A percentile compares a stretch with the other conserved stretches of the same genome.
Evolutionary conservation across 352 stramenopile species (phyloP).

Genomic region (Globisporangium middletonii): DNA sequence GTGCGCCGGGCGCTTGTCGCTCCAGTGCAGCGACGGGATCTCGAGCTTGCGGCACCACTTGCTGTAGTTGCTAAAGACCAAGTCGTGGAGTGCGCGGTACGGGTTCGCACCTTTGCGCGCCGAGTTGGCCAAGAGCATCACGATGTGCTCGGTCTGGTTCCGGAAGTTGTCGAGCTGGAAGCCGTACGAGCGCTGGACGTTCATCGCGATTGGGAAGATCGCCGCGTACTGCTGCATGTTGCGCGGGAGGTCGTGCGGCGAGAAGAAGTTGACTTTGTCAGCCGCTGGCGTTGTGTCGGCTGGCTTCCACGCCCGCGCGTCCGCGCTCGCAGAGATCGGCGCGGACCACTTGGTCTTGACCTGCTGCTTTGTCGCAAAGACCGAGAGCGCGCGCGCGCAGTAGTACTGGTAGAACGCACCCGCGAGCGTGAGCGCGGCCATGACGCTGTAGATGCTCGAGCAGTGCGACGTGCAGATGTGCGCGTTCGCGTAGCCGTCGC

Average conservation of each 20-base stretch:
- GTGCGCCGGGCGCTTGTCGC: constrained; percentile 58
- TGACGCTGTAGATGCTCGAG: constrained; percentile 52
- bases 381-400: constrained; percentile 20
- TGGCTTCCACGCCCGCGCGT: constrained; percentile 65
- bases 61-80: constrained; percentile 86
- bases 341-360: constrained; percentile 9
- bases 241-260: constrained; percentile 46
- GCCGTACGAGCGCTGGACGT: constrained; percentile 80
- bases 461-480: constrained; percentile 57
- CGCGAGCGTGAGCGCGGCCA: constrained; percentile 29
- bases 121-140: constrained; percentile 94
- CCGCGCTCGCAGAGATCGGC: constrained; percentile 68
- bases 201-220: constrained; percentile 79
- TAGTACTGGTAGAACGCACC: constrained; percentile 50
- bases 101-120: constrained; percentile 68
- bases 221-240: constrained; percentile 84
- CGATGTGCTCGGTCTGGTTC: constrained; percentile 97
- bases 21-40: constrained; percentile 68
- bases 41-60: constrained; percentile 87
- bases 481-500: constrained; percentile 29
- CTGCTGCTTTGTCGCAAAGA: constrained; percentile 25
- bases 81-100: constrained; percentile 75
- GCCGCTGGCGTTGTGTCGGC: constrained; percentile 16
- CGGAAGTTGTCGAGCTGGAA: constrained; percentile 86
- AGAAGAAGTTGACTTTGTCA: constrained; percentile 81